A percentile compares a stretch with the other conserved stretches of the same genome.
phyloP scores from a whole-genome alignment of 1,284 basidiomycete genomes.

The Apiotrichum sp. region DNA sequence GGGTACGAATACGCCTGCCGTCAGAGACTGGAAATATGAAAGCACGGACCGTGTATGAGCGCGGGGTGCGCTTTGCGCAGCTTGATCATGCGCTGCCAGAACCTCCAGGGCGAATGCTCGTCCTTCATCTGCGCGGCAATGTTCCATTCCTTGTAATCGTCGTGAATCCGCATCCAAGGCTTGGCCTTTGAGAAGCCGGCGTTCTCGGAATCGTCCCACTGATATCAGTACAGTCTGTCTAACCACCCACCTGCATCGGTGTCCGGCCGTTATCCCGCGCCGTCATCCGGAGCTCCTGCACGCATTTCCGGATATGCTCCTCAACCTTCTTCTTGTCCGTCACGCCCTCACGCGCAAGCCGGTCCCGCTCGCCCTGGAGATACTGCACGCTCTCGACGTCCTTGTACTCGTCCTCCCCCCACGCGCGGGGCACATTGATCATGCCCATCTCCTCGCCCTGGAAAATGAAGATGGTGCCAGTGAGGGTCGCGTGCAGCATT shows the following conservation, averaged over 20 bases:
- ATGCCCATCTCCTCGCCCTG: constrained; percentile 68
- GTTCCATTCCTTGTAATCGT: constrained; percentile 62
- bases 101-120: constrained; percentile 53
- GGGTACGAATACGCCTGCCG: constrained; percentile 30
- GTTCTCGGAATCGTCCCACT: constrained; percentile 58
- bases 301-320: not conserved
- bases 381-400: constrained; percentile 46
- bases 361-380: constrained; percentile 1
- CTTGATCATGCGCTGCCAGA: constrained; percentile 56
- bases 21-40: not conserved
- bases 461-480: constrained; percentile 65
- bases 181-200: constrained; percentile 59
- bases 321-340: not conserved
- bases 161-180: constrained; percentile 72
- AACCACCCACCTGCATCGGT: constrained; percentile 19
- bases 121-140: constrained; percentile 53
- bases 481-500: constrained; percentile 57
- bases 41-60: constrained; percentile 32
- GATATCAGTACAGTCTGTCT: not conserved
- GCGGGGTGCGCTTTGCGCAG: constrained; percentile 53
- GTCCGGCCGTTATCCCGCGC: constrained; percentile 63
- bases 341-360: not conserved
- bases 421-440: constrained; percentile 60
- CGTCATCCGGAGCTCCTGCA: constrained; percentile 37
- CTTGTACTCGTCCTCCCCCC: constrained; percentile 67